phyloP scores from a whole-genome alignment of 352 stramenopile species.

The Phytopythium chamaehyphon region DNA sequence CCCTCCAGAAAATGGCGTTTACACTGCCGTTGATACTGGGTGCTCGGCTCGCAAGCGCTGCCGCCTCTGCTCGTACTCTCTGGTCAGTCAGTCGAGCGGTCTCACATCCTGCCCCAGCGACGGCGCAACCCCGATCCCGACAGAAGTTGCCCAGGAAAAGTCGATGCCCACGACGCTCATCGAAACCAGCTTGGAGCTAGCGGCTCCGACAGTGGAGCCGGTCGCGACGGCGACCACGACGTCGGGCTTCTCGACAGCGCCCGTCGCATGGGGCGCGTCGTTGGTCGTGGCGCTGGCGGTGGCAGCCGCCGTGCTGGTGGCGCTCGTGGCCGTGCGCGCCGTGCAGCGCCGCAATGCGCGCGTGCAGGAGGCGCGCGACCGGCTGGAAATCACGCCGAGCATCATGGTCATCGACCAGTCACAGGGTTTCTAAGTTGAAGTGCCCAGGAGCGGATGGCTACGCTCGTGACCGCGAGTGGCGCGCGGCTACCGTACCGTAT shows the following conservation, averaged over 20 bases:
- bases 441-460: no score
- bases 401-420: slow-evolving; percentile 7
- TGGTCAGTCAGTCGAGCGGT: no score
- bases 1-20: neutral
- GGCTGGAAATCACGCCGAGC: neutral
- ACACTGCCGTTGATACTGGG: neutral
- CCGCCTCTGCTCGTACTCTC: slow-evolving; percentile 1
- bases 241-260: neutral
- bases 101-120: no score
- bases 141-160: no score
- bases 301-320: slow-evolving; percentile 1
- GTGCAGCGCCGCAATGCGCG: neutral
- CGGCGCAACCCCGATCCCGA: no score
- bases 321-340: neutral
- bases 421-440: no score
- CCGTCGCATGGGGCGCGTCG: neutral
- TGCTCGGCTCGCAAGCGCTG: slow-evolving; percentile 3
- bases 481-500: no score
- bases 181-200: no score
- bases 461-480: no score
- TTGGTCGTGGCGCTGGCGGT: neutral
- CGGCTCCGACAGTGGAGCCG: no score
- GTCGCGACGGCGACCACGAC: neutral
- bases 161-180: no score
- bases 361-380: neutral